Evolutionary conservation across 768 basidiomycete species (phyloP).

Genomic region (Leucosporidium creatinivorum): DNA sequence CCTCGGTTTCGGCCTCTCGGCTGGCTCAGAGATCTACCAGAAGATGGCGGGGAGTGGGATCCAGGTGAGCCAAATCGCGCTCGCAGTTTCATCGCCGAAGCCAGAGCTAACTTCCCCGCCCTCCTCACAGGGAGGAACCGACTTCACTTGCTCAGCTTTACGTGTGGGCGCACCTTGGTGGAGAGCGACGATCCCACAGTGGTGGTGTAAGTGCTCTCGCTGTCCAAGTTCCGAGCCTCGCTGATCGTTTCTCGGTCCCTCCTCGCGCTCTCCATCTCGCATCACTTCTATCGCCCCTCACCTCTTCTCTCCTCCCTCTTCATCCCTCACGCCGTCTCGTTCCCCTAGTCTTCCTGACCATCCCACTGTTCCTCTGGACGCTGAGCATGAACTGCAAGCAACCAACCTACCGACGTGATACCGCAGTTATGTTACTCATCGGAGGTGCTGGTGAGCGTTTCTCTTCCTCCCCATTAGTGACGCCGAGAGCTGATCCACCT

Average conservation of each 20-base stretch:
- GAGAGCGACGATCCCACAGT: constrained; percentile 58
- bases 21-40: constrained; percentile 62
- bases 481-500: not conserved
- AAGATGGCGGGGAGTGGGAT: constrained; percentile 27
- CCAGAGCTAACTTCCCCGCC: no score
- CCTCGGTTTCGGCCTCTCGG: constrained; percentile 65
- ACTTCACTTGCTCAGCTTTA: constrained; percentile 49
- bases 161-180: constrained; percentile 66
- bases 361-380: constrained; percentile 61
- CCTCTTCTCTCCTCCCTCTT: no score
- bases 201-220: constrained; percentile 49
- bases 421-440: constrained; percentile 43
- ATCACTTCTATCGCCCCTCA: no score
- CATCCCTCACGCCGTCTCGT: no score
- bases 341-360: constrained; percentile 56
- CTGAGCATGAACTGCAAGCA: constrained; percentile 55
- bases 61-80: constrained; percentile 40
- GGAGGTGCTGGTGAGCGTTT: constrained; percentile 37
- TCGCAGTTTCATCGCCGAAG: no score
- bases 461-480: not conserved
- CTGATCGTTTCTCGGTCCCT: no score
- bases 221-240: not conserved
- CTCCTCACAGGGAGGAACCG: not conserved
- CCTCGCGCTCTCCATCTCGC: no score
- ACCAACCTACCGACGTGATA: constrained; percentile 42